Base-by-base conservation (phyloP, 768 basidiomycete genomes). In the Daedalea quercina region DNA sequence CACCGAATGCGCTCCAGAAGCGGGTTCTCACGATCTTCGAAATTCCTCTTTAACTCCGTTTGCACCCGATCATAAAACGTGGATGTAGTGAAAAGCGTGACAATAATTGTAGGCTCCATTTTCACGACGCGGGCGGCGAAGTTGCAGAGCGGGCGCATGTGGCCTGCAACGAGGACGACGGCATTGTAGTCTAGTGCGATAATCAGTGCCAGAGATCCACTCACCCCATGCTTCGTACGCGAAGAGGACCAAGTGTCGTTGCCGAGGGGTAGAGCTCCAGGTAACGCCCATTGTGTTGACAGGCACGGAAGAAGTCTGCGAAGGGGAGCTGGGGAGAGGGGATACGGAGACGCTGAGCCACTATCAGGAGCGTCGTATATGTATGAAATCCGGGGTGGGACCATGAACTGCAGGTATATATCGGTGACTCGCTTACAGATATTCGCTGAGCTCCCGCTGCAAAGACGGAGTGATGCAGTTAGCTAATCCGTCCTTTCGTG, bases 71-170 rank as follows among this genome's bases (percentile, higher is more conserved):
- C 48, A 20, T 43, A 51, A 4, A 55, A 45, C 1, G 7, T 26
- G 12, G 45, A 11, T 8, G 49, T 55, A 23, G 41, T 44, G 19
- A 60, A 44, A 17, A 57, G 34, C 2, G 59, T 60, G 22, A 60
- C 49, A 9, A 40, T n/a, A 1, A 54, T 34, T 6, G 37, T 19
- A 2, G 48, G 45, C 9, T 43, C 50, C 23, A 52, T 33, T 49
- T 54, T 54, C 15, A 56, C 52, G 8, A 60, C 7, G 3, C 56
- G 55, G 0, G 54, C 56, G 9, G 28, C 24, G 3, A 57, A 46
- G 37, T 43, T 52, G 43, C 54, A 37, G 3, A 60, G 40, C 2
- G 59, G 59, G 20, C 59, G 47, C 2, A 47, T 49, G n/a, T 60
- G 59, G 7, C 59, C 59, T 60, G 43, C 19, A 17, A 17, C 15